Base-by-base conservation (phyloP, 495 filamentous ascomycete genomes). In the Neurospora hispaniola region DNA sequence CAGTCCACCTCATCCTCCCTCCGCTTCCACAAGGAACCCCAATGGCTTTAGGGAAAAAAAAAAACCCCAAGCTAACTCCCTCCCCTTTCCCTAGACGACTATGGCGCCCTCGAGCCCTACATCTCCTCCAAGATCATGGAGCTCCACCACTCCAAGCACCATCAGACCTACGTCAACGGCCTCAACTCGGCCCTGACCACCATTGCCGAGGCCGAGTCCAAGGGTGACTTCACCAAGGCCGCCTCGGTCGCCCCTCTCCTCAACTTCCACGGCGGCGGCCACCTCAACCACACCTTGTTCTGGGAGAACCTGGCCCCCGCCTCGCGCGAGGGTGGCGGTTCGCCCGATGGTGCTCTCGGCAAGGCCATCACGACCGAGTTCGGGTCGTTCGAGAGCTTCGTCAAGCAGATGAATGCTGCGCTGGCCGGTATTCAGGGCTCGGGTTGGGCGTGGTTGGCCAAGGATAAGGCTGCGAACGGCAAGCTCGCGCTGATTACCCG, bases 61-160 rank as follows among this genome's bases (percentile, higher is more conserved):
- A 14, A 59, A 78, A 23, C 79, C 35, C 35, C 59, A 16, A 38
- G 3, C 38, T 43, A 27, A 62, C n/a, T 38, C 35, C 3, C 11
- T 39, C 5, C 20, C 0, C 12, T 20, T 35, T 4, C 5, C 14
- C 1, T 74, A 94, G 92, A 94, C 79, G 93, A 94, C 84, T 96
- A 93, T 83, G 90, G 90, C 74, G 96, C 94, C 35, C 93, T 99
- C 79, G 96, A 99, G 82, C 96, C 96, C 75, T 83, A 92, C 81
- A 96, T 99, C 85, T 94, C 92, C 54, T 94, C 93, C 84, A 90
- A 94, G 87, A 99, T 99, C 85, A 99, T 99, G 96, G 95, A 99
- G 88, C 86, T 94, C 9, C 91, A 94, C 83, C 89, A 94, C 87
- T 86, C 84, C 78, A 91, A 90, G 78, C 91, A 94, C 84, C 91